These are phyloP conservation scores for Rhizophagus clarus DNA, from an alignment of 192 early-diverging fungal species.

Conservation along the genomic window DNA sequence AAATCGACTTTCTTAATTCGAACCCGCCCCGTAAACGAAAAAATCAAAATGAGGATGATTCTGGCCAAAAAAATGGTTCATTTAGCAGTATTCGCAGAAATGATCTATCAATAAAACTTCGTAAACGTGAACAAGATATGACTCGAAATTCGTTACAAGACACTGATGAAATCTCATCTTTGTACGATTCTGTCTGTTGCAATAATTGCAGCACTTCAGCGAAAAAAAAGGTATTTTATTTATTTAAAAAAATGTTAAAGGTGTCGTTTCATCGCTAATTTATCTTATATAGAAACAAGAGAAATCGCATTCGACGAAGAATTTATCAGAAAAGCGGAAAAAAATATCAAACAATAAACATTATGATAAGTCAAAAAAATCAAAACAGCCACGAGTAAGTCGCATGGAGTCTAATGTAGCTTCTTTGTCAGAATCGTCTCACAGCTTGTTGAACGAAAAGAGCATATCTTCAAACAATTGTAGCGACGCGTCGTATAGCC, in stretches of 20 bases:
- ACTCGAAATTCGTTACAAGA: not conserved
- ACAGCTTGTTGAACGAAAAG: not conserved
- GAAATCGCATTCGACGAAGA: not conserved
- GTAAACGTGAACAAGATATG: not conserved
- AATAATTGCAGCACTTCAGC: not conserved
- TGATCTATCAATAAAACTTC: not conserved
- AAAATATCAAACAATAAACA: not conserved
- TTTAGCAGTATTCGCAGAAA: not conserved
- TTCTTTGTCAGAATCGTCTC: not conserved
- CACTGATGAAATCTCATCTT: not conserved
- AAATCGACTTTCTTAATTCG: constrained; percentile 15
- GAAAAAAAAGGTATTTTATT: not conserved
- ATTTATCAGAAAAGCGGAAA: not conserved
- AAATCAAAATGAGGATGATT: not conserved
- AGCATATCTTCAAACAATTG: not conserved
- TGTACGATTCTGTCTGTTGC: not conserved
- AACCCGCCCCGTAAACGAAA: not conserved
- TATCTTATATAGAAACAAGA: not conserved
- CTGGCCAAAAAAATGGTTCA: not conserved
- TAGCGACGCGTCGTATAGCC: too few species aligned
- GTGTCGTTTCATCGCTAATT: not conserved
- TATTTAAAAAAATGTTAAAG: not conserved
- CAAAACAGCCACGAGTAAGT: not conserved
- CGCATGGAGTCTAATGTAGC: not conserved
- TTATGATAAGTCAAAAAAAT: not conserved